Base-by-base conservation (phyloP, 2,329 filamentous ascomycete genomes). In the Ophiostoma quercus region DNA sequence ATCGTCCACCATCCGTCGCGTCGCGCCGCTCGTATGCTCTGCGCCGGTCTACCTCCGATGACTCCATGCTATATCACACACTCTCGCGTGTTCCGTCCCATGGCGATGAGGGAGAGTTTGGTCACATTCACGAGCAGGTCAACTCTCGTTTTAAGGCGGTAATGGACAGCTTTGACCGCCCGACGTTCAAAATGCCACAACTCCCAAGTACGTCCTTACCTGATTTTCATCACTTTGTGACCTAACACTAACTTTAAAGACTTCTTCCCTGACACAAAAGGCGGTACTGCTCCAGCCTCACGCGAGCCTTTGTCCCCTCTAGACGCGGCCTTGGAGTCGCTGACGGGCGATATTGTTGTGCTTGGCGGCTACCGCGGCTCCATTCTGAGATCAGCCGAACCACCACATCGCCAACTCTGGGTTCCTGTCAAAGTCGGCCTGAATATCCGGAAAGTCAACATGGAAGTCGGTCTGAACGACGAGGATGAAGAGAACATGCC, bases 351-450 rank as follows among this genome's bases (percentile, higher is more conserved):
- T 76, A 78, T 98, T 8, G 92, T 98, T 8, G 84, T 97, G 39
- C 84, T 98, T 76, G 94, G 94, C 25, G 94, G 94, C 16, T 97
- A 97, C 76, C 86, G 94, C 73, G 94, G 94, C 3, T 97, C 94
- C 0, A 85, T 97, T n/a, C 79, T 98, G 39, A 88, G 94, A 39
- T 96, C 92, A 12, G 90, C 92, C 12, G 89, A 92, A 72, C 86
- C 91, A 9, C 90, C 91, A 3, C 88, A 94, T 76, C 88, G 92
- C n/a, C 92, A 96, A 77, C 81, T 97, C 0, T 98, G 94, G 94
- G 92, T 96, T 1, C 94, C 94, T 0, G 89, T 97, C 76, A 97
- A 97, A 79, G 90, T 97, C 37, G 94, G 94, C 0, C 81, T 98
- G 67, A 97, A 96, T 74, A 86, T 97, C 72, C 89, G 94, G 69